These are phyloP conservation scores for Vaccinium vitisidaea DNA, from an alignment of 148 eudicot genomes.

Conservation along the genomic window DNA sequence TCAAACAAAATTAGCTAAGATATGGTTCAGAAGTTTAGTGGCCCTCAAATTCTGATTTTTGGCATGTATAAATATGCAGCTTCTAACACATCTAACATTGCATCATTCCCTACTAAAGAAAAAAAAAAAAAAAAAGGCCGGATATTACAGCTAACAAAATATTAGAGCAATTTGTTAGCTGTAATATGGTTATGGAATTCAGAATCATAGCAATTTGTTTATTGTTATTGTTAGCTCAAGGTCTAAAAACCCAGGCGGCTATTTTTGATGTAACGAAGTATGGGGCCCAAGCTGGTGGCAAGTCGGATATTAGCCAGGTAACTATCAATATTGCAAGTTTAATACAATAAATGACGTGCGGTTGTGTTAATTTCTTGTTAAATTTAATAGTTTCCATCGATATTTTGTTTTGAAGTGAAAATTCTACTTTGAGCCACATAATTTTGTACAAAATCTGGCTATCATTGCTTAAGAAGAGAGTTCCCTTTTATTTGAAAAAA, in stretches of 20 bases:
- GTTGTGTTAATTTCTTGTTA: neutral
- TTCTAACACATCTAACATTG: neutral
- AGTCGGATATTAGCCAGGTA: constrained; percentile 10
- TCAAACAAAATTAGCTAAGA: constrained; percentile 6
- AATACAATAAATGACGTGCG: neutral
- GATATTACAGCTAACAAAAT: too few relatives aligned
- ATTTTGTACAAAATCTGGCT: neutral
- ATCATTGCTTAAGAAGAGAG: neutral
- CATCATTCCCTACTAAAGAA: neutral
- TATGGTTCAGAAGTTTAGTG: neutral
- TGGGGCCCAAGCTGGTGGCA: neutral
- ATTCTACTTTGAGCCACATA: neutral
- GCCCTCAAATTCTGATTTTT: neutral
- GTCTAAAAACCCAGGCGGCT: neutral
- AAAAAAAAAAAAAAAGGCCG: too few relatives aligned
- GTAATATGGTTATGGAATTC: neutral
- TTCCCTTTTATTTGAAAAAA: neutral
- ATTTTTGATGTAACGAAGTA: constrained; percentile 12
- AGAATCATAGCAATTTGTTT: neutral
- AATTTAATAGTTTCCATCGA: neutral
- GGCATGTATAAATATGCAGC: neutral
- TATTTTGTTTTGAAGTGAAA: neutral
- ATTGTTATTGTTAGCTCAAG: neutral
- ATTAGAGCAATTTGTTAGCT: too few relatives aligned
- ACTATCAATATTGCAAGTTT: neutral